phyloP scores from a whole-genome alignment of 2,329 filamentous ascomycete species.

The Hypoxylon sp. region DNA sequence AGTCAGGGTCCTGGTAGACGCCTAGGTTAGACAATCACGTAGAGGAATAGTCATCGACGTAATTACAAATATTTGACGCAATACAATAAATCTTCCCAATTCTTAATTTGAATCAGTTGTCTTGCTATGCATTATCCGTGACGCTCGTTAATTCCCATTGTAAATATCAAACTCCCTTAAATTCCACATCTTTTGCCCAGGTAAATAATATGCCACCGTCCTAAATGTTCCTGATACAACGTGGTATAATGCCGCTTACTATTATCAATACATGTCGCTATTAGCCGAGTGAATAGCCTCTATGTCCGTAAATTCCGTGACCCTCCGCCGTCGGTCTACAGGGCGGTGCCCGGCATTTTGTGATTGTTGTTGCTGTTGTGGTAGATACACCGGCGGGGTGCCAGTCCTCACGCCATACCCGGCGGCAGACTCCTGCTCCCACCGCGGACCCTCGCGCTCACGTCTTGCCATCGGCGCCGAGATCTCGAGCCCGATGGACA shows the following conservation, averaged over 20 bases:
- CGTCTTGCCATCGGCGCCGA: neutral
- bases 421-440: conserved; percentile 24
- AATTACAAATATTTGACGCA: neutral
- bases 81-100: neutral
- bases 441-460: conserved; percentile 5
- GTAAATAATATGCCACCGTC: neutral
- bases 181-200: neutral
- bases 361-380: conserved; percentile 5
- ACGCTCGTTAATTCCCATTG: conserved; percentile 1
- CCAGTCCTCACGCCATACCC: conserved; percentile 19
- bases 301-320: conserved; percentile 20
- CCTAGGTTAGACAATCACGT: conserved; percentile 56
- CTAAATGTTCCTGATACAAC: too few species aligned
- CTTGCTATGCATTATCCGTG: neutral
- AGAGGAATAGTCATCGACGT: neutral
- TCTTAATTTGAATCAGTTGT: neutral
- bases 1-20: conserved; percentile 69
- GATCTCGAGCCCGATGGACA: conserved; percentile 15
- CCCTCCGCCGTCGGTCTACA: conserved; percentile 20
- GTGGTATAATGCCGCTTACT: too few species aligned
- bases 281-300: conserved; percentile 2
- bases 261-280: conserved; percentile 8
- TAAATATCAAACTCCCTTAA: neutral
- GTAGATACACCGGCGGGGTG: conserved; percentile 14
- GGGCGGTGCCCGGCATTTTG: conserved; percentile 34